Conservation (phyloP, 1,139 yeast species). For the Magnusiomyces fungicola region DNA sequence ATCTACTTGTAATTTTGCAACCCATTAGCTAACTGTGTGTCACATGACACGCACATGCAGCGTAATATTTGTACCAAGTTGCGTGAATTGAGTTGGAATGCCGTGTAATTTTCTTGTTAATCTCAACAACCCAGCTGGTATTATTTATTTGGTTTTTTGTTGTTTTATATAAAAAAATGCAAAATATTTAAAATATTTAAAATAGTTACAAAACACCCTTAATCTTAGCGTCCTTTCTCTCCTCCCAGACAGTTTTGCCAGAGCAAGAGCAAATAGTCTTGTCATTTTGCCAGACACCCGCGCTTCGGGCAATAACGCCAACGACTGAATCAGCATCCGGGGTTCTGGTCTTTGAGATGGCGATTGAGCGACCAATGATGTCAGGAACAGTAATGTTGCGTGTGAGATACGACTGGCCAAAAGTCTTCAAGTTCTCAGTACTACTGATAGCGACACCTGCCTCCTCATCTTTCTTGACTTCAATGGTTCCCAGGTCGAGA, state of each 20-base stretch:
- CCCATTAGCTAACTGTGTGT: too few species aligned
- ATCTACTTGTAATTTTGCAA: too few species aligned
- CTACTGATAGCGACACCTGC: slow-evolving; percentile 27
- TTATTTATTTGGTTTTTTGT: too few species aligned
- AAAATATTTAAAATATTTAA: too few species aligned
- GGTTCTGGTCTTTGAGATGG: slow-evolving; percentile 40
- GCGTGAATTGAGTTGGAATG: too few species aligned
- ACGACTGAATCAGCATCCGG: slow-evolving; percentile 45
- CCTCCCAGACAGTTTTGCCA: slow-evolving; percentile 96
- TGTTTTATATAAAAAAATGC: too few species aligned
- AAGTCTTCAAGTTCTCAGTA: slow-evolving; percentile 27
- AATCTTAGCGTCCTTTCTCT: slow-evolving; percentile 61
- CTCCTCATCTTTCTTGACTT: slow-evolving; percentile 32
- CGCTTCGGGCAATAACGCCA: slow-evolving; percentile 92
- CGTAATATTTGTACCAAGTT: too few species aligned
- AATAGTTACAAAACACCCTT: slow-evolving; percentile 45
- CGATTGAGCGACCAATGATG: slow-evolving; percentile 74
- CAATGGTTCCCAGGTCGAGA: slow-evolving; percentile 32
- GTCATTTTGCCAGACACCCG: slow-evolving; percentile 95
- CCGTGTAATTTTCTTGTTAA: too few species aligned
- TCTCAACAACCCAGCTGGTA: too few species aligned
- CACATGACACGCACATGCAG: too few species aligned
- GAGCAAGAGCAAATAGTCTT: slow-evolving; percentile 91
- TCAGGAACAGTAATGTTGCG: slow-evolving; percentile 44
- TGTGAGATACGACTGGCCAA: slow-evolving; percentile 60